Evolutionary conservation across 2,329 filamentous ascomycete species (phyloP).

Genomic region (Daldinia sp.): DNA sequence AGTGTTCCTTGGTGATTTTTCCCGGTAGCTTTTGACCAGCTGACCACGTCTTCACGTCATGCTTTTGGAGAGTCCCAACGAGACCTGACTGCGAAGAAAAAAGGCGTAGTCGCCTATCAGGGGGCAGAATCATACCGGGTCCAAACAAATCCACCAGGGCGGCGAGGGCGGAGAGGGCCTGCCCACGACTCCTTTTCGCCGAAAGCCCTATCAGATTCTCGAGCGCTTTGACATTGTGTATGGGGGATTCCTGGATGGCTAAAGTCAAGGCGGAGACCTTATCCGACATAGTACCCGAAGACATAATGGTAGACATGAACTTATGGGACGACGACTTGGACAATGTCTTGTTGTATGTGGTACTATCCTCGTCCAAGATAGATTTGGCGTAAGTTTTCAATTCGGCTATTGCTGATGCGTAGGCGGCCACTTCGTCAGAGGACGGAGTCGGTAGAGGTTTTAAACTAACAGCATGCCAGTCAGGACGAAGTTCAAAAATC

Average conservation of each 20-base stretch:
- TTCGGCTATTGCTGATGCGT: constrained; percentile 55
- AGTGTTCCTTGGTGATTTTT: constrained; percentile 75
- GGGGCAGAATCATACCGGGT: constrained; percentile 84
- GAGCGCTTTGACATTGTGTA: constrained; percentile 90
- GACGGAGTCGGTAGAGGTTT: constrained; percentile 54
- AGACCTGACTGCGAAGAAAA: constrained; percentile 85
- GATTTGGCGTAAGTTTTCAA: constrained; percentile 75
- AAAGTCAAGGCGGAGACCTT: constrained; percentile 96
- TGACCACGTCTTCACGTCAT: constrained; percentile 68
- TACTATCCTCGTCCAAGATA: constrained; percentile 80
- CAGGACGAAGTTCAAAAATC: constrained; percentile 65
- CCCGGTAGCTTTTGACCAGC: constrained; percentile 75
- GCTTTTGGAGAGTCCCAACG: constrained; percentile 72
- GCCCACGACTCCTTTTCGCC: constrained; percentile 91
- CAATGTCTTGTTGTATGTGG: constrained; percentile 75
- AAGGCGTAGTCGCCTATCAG: constrained; percentile 78
- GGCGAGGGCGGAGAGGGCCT: constrained; percentile 90
- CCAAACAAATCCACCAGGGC: constrained; percentile 95
- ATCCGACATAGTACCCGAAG: constrained; percentile 93
- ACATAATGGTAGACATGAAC: constrained; percentile 97
- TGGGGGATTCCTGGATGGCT: constrained; percentile 92
- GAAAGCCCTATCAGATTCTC: constrained; percentile 84
- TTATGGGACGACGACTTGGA: constrained; percentile 88
- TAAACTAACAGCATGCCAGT: constrained; percentile 62
- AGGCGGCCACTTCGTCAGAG: constrained; percentile 56